Evolutionary conservation across 2,329 filamentous ascomycete genomes (phyloP), one percentile per base, ranked within the genome.

Genomic region (Zymoseptoria pseudotritici): DNA sequence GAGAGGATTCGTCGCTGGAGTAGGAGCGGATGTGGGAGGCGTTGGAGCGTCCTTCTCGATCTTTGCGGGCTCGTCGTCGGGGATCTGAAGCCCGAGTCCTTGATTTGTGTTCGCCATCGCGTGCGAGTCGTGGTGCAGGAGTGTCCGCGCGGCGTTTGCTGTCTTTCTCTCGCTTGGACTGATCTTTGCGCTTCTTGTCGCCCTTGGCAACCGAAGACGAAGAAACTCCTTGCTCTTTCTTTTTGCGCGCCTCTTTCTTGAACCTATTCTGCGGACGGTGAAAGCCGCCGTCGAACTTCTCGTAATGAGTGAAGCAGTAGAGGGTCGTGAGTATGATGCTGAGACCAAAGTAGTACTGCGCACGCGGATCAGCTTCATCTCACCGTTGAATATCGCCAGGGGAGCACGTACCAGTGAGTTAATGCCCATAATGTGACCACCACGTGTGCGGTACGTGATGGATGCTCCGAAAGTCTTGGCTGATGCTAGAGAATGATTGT

Each of bases 291-390:
- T 67, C 64, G 21, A 65, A 69, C 11, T 58, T 52, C 24, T 66
- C 50, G 60, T 69, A 70, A 61, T 71, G 67, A 13, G 66, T 63
- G 53, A 56, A 52, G 58, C 62, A 65, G 53, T 64, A 65, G 55
- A 66, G 58, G 17, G 67, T 53, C 51, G 60, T 51, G 50, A 67
- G 50, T 20, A 67, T 42, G 36, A 69, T 55, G 20, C 53, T 59
- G 24, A 60, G 61, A 31, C 60, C 61, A 56, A 62, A 67, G 65
- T 67, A 72, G 68, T 71, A 71, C 52, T 66, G 49, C 63, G 64
- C 69, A 72, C 71, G 52, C 26, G 26, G 26, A 29, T 51, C 60
- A 22, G 56, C 59, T 46, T 17, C 13, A 62, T 63, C 56, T 54
- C 42, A 50, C 20, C 26, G 21, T 24, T 21, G 50, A 11, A 42